Base-by-base conservation (phyloP, 371 early-diverging fungal genomes). In the Mucor saturninus region DNA sequence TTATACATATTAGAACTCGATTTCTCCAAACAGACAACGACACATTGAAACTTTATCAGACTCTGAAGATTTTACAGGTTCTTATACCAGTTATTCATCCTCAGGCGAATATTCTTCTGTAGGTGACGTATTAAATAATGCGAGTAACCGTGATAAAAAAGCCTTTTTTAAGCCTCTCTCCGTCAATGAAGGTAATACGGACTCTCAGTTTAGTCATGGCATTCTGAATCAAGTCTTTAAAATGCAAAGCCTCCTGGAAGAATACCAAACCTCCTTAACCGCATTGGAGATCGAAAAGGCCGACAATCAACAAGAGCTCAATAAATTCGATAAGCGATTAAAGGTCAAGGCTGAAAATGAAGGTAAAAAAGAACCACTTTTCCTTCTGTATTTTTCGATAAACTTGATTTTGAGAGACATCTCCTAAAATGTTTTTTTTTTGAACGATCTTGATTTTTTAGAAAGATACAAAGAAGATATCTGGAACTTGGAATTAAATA, bases 381-480 rank as follows among this genome's bases (percentile, higher is more conserved):
- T 43, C 5, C 15, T 43, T 43, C 14, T 43, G 3, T 7, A 5
- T 5, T 21, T 13, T 1, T 11, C 15, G 51, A 26, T n/a, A 43
- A 43, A 13, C 5, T 4, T 40, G 2, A 11, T 40, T 11, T 40
- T 43, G 15, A n/a, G 8, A 14, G 2, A 1, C 15, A n/a, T 7
- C 15, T 43, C 15, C 14, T 13, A 21, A 21, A 21, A 46, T 46
- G 46, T 46, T 46, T 46, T 46, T 46, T 46, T 46, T 46, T 46
- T 46, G 26, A 46, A 46, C 46, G 46, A 46, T 21, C 8, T 6
- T 21, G 46, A 59, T 14, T 38, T 49, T 32, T 21, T 48, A 65
- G 69, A 69, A 45, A 43, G 53, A 49, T 60, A 65, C 42, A 69
- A 60, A 29, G 66, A 69, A 31, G 66, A 69, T 21, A 61, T 59